Percentiles rank a stretch among this genome's conserved stretches.
phyloP scores from a whole-genome alignment of 2,329 filamentous ascomycete genomes.

The Diaporthe sp. region DNA sequence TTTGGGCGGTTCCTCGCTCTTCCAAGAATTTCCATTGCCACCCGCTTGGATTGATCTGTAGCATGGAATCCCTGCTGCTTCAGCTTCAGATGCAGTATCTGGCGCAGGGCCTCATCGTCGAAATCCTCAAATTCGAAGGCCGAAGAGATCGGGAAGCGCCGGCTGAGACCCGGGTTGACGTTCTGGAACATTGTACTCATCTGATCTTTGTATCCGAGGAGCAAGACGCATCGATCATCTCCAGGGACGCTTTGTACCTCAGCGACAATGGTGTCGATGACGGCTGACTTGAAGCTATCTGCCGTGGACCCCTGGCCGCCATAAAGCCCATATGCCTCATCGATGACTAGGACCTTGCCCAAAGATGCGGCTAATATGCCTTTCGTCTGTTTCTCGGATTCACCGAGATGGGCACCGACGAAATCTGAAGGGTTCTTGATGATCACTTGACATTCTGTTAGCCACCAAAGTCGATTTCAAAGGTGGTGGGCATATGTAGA shows the following conservation, averaged over 20 bases:
- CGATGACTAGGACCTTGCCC: conserved; percentile 84
- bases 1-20: conserved; percentile 73
- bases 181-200: conserved; percentile 82
- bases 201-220: conserved; percentile 78
- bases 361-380: conserved; percentile 74
- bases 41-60: conserved; percentile 64
- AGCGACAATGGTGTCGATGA: conserved; percentile 81
- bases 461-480: background rate
- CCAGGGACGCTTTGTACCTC: conserved; percentile 78
- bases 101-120: conserved; percentile 65
- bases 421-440: conserved; percentile 83
- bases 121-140: conserved; percentile 81
- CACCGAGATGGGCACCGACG: conserved; percentile 72
- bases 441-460: conserved; percentile 61
- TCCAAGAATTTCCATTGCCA: conserved; percentile 71
- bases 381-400: conserved; percentile 80
- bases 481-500: too few relatives aligned
- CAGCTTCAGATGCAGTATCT: conserved; percentile 75
- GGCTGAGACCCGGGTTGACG: conserved; percentile 76
- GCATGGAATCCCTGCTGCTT: conserved; percentile 66
- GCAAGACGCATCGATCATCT: conserved; percentile 79
- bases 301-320: conserved; percentile 49
- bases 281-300: conserved; percentile 70
- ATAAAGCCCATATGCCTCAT: conserved; percentile 81
- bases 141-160: conserved; percentile 74